These are phyloP conservation scores for Russula sp. DNA, from an alignment of 768 basidiomycete species.

Conservation along the genomic window DNA sequence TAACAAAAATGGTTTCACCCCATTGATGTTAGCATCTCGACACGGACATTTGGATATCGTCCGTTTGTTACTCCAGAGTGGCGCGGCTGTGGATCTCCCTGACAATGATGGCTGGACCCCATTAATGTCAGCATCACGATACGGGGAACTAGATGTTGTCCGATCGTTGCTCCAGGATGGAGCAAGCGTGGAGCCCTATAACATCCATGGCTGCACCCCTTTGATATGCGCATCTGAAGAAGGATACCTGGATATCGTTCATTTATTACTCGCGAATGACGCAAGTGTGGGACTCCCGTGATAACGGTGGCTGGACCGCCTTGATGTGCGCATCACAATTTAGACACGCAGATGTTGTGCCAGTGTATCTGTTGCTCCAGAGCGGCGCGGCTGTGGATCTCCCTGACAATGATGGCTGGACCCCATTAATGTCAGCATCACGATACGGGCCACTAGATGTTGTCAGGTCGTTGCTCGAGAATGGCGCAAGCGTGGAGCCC, in stretches of 20 bases:
- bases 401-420: not conserved
- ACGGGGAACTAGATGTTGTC: not conserved
- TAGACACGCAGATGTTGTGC: not conserved
- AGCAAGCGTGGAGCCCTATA: not conserved
- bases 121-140: not conserved
- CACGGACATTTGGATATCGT: not conserved
- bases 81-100: not conserved
- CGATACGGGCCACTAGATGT: not conserved
- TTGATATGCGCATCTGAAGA: not conserved
- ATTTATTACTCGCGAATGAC: not conserved
- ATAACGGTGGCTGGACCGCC: not conserved
- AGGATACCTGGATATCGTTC: not conserved
- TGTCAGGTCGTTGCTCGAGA: not conserved
- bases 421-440: not conserved
- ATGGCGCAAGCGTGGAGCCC: not conserved
- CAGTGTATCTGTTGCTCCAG: not conserved
- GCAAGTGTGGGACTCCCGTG: not conserved
- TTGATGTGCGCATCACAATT: not conserved
- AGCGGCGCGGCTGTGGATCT: not conserved
- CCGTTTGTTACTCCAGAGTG: not conserved
- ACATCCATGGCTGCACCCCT: not conserved
- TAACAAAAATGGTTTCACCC: not conserved
- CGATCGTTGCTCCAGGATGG: not conserved
- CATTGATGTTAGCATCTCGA: not conserved
- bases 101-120: not conserved